Conservation (phyloP, 345 rosid species). For the Turnera subulata region DNA sequence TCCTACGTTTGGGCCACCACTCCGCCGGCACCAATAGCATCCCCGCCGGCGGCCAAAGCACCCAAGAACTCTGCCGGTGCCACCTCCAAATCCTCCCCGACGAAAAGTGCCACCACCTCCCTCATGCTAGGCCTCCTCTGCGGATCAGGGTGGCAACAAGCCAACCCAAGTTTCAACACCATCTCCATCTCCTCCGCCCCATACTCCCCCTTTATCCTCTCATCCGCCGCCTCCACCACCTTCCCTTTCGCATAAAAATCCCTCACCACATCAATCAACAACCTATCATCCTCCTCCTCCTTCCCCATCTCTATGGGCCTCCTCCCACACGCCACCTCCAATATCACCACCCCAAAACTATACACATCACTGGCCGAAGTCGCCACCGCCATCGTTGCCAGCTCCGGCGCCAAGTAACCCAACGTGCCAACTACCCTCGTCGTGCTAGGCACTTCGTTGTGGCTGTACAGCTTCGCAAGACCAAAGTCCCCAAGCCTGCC, state of each 20-base stretch:
- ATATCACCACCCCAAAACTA: constrained; percentile 79
- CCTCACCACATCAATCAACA: constrained; percentile 73
- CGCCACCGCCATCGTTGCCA: constrained; percentile 50
- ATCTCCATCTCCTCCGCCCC: constrained; percentile 53
- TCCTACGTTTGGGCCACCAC: constrained; percentile 7
- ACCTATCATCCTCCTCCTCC: constrained; percentile 47
- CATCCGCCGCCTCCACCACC: constrained; percentile 54
- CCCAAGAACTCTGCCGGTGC: constrained; percentile 35
- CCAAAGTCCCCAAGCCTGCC: constrained; percentile 89
- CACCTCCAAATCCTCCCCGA: constrained; percentile 38
- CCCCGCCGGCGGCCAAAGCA: constrained; percentile 30
- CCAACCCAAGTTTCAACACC: constrained; percentile 74
- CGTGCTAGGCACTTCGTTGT: constrained; percentile 69
- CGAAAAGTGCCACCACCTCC: constrained; percentile 55
- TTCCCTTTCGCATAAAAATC: constrained; percentile 47
- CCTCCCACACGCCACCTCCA: constrained; percentile 79
- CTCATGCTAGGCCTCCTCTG: constrained; percentile 59
- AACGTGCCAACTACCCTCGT: constrained; percentile 86
- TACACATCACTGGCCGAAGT: constrained; percentile 73
- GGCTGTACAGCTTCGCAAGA: constrained; percentile 67
- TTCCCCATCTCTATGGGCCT: constrained; percentile 51
- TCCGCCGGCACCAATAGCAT: background rate
- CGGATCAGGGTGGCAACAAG: constrained; percentile 84
- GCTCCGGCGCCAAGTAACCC: constrained; percentile 85
- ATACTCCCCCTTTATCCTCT: constrained; percentile 43